Evolutionary conservation across 1,284 basidiomycete species (phyloP).

Genomic region (Lentinula novae-zelandiae): DNA sequence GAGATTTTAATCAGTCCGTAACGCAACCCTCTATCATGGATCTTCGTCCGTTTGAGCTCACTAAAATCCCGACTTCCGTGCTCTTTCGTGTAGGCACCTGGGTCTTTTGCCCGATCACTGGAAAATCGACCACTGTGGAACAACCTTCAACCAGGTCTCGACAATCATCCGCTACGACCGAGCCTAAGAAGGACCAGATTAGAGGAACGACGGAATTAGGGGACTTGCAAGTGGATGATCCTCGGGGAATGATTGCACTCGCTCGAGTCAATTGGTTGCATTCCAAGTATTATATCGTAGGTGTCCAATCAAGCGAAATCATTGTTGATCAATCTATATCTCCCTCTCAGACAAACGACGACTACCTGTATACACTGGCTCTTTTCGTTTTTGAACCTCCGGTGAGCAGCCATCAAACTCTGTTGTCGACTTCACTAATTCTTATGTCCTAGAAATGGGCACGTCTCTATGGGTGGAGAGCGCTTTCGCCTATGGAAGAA

Average conservation of each 20-base stretch:
- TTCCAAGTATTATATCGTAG: conserved; percentile 39
- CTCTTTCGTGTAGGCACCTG: conserved; percentile 27
- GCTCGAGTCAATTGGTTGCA: conserved; percentile 46
- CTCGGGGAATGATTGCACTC: conserved; percentile 35
- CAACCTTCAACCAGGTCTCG: neutral
- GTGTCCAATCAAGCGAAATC: neutral
- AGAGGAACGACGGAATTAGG: neutral
- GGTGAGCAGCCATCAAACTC: conserved; percentile 15
- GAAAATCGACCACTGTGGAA: conserved; percentile 8
- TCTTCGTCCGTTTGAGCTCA: neutral
- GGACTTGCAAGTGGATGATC: neutral
- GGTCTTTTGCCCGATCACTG: conserved; percentile 34
- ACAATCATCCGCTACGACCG: neutral
- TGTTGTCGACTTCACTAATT: neutral
- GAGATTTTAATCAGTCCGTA: conserved; percentile 35
- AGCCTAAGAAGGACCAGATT: neutral
- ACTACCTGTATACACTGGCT: conserved; percentile 29
- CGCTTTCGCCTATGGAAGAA: conserved; percentile 18
- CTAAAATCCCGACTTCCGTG: neutral
- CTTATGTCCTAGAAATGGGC: conserved; percentile 19
- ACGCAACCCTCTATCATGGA: neutral
- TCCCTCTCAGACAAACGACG: conserved; percentile 25
- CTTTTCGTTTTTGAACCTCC: conserved; percentile 27
- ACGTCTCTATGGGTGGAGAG: conserved; percentile 20
- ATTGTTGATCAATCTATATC: neutral